Base-by-base conservation (phyloP, 1,284 basidiomycete genomes). In the Cutaneotrichosporon spelunceum region DNA sequence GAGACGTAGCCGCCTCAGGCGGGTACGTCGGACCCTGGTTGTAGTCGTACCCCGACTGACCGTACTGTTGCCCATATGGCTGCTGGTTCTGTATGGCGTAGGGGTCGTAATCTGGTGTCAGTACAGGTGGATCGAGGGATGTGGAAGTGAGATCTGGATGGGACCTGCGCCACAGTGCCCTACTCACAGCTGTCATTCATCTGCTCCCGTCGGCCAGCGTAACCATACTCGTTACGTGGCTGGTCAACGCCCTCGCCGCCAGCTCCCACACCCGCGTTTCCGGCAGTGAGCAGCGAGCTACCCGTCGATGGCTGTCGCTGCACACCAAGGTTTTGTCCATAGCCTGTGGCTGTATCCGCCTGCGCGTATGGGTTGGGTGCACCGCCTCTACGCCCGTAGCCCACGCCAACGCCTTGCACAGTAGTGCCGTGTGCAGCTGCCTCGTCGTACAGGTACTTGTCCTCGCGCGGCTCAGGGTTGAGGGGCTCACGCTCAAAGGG, bases 401-500 rank as follows among this genome's bases (percentile, higher is more conserved):
- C 76, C 23, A 75, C 62, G 10, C 76, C 76, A 14, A 78, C 76
- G 49, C 71, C 71, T 34, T 71, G 67, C 16, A 77, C 27, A 5
- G 72, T 68, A 53, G 66, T 68, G 69, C 74, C 56, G 69, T 67
- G 23, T 21, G 21, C 9, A 21, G 34, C 23, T 23, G 50, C 21
- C 29, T 69, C 69, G 24, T 76, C 73, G 56, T 72, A 69, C 7
- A 75, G 64, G 57, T 75, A 78, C 63, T 76, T 71, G 59, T 77
- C 71, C 57, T 78, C 73, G 11, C 45, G 57, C 21, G 65, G 63
- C 21, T 67, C 61, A 4, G 34, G 52, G 16, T 64, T 73, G 19
- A 74, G 64, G 1, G 75, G 75, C 27, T 68, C 64, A 24, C 71
- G 60, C 60, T 74, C 72, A 16, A 66, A 59, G 45, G 72, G 67